Conservation (phyloP, 176 grass and related monocot species). For the Zea mays region DNA sequence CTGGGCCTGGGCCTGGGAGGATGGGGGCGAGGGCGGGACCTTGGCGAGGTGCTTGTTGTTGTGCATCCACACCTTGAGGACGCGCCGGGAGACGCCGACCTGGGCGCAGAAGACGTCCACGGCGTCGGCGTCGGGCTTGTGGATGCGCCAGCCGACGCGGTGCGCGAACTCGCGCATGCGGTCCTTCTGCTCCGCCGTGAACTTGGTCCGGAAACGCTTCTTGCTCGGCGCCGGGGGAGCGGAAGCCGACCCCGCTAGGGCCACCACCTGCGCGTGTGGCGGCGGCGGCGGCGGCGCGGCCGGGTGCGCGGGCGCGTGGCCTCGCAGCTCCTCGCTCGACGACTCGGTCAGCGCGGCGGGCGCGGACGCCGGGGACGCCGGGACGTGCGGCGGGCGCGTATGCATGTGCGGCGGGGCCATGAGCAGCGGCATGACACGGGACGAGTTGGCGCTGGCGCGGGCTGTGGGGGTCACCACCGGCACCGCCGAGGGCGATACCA, state of each 20-base stretch:
- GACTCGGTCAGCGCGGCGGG: conserved; percentile 49
- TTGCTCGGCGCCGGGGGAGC: conserved; percentile 46
- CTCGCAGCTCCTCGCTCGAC: conserved; percentile 55
- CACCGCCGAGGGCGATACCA: neutral
- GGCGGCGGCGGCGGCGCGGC: neutral
- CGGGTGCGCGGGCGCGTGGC: neutral
- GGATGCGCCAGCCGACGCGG: conserved; percentile 78
- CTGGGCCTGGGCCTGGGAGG: neutral
- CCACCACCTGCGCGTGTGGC: too few species aligned
- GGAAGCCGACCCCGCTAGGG: conserved; percentile 41
- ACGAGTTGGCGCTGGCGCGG: conserved; percentile 22
- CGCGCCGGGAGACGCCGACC: conserved; percentile 69
- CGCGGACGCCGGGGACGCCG: conserved; percentile 38
- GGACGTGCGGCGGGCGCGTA: conserved; percentile 28
- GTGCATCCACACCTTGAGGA: conserved; percentile 99
- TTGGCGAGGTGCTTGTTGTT: conserved; percentile 90
- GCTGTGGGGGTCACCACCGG: conserved; percentile 5
- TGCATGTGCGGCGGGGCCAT: conserved; percentile 53
- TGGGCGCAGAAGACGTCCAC: conserved; percentile 70
- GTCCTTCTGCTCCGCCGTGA: conserved; percentile 88
- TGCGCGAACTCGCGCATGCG: conserved; percentile 82
- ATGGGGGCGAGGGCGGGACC: conserved; percentile 9
- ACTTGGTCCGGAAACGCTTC: conserved; percentile 87
- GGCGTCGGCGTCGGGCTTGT: conserved; percentile 64
- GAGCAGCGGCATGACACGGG: conserved; percentile 47